phyloP scores from a whole-genome alignment of 805 yeast genomes.

The Zygotorulaspora florentina region DNA sequence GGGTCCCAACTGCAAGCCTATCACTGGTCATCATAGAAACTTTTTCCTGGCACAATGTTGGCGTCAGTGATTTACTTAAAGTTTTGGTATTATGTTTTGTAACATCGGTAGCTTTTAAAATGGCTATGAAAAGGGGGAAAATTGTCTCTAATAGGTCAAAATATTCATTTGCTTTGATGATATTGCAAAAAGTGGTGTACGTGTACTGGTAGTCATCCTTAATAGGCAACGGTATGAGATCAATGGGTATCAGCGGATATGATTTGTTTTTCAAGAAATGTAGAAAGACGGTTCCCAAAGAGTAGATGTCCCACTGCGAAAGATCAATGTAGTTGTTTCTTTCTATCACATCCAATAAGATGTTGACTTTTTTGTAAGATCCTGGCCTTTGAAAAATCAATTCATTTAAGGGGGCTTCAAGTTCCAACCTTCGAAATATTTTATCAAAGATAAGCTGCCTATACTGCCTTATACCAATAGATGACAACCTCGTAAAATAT shows the following conservation, averaged over 20 bases:
- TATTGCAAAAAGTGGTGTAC: conserved; percentile 32
- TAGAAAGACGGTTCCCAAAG: conserved; percentile 41
- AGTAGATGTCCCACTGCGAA: conserved; percentile 59
- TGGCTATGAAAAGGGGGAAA: conserved; percentile 44
- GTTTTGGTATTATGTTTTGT: conserved; percentile 42
- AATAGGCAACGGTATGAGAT: conserved; percentile 49
- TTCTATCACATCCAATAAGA: conserved; percentile 46
- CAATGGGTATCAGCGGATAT: conserved; percentile 49
- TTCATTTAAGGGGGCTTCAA: conserved; percentile 42
- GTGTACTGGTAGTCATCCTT: conserved; percentile 47
- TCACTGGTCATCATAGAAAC: conserved; percentile 43
- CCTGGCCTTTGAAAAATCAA: conserved; percentile 56
- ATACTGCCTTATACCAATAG: conserved; percentile 33
- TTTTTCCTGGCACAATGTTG: conserved; percentile 53
- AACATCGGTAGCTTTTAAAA: conserved; percentile 34
- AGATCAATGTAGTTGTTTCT: conserved; percentile 56
- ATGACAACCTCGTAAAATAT: conserved; percentile 29
- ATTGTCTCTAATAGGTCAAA: conserved; percentile 38
- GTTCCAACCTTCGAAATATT: conserved; percentile 45
- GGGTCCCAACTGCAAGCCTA: conserved; percentile 45
- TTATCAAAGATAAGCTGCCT: conserved; percentile 45
- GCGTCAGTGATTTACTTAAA: conserved; percentile 45
- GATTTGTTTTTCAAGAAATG: conserved; percentile 50
- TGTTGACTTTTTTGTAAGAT: conserved; percentile 41
- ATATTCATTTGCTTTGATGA: conserved; percentile 34